phyloP scores from a whole-genome alignment of 345 rosid species.

The Moricandia arvensis region DNA sequence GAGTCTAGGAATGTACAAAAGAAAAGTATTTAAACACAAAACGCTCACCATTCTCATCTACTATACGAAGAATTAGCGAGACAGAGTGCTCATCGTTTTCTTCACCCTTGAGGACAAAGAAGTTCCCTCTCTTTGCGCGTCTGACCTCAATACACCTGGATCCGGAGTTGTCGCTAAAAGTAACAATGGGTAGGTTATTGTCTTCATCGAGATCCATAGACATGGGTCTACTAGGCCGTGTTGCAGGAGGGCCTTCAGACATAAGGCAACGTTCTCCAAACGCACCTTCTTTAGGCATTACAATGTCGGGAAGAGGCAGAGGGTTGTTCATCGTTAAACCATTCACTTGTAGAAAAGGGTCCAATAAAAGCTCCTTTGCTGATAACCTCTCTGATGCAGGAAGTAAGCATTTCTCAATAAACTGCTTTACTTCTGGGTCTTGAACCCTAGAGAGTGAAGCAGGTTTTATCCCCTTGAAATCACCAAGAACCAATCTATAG shows the following conservation, averaged over 20 bases:
- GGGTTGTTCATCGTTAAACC: constrained; percentile 52
- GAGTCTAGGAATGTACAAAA: background rate
- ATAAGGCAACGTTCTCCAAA: constrained; percentile 75
- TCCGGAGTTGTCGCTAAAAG: constrained; percentile 43
- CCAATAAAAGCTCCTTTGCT: constrained; percentile 72
- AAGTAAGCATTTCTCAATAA: constrained; percentile 87
- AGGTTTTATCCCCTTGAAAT: constrained; percentile 77
- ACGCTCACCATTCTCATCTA: constrained; percentile 61
- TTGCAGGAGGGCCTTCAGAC: constrained; percentile 69
- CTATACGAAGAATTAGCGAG: constrained; percentile 71
- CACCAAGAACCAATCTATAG: constrained; percentile 13
- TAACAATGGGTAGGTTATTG: constrained; percentile 55
- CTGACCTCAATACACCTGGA: constrained; percentile 56
- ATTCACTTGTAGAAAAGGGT: constrained; percentile 68
- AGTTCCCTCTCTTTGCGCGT: constrained; percentile 58
- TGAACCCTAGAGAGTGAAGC: constrained; percentile 71
- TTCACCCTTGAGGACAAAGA: constrained; percentile 67
- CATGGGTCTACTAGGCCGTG: constrained; percentile 37
- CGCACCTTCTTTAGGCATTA: constrained; percentile 66
- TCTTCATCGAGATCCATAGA: constrained; percentile 62
- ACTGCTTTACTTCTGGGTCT: constrained; percentile 63
- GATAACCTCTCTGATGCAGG: constrained; percentile 78
- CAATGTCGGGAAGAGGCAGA: constrained; percentile 59
- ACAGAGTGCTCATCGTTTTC: constrained; percentile 68
- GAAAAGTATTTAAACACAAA: background rate